These are phyloP conservation scores for Ustilago trichophora DNA, from an alignment of 1,284 basidiomycete genomes.

Conservation along the genomic window DNA sequence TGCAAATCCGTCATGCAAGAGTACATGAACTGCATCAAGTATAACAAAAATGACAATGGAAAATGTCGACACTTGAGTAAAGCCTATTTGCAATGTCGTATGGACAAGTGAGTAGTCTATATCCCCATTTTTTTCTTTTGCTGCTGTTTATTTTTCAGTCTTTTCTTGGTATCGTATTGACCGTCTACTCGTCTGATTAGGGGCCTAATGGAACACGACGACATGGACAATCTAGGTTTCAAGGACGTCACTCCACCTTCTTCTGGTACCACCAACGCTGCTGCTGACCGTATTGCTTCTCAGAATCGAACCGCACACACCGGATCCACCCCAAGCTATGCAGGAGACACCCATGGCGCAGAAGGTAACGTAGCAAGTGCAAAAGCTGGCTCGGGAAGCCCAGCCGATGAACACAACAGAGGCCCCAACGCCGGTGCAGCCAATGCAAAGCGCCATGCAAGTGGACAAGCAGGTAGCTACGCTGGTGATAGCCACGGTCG, in stretches of 20 bases:
- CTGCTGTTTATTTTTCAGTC: no score
- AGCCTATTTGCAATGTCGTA: conserved; percentile 88
- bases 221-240: conserved; percentile 61
- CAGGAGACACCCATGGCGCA: conserved; percentile 21
- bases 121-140: no score
- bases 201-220: conserved; percentile 62
- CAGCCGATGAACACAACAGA: conserved; percentile 16
- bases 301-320: conserved; percentile 7
- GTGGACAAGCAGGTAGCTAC: conserved; percentile 18
- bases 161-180: no score
- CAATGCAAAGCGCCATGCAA: conserved; percentile 14
- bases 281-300: conserved; percentile 1
- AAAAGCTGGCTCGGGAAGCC: conserved; percentile 11
- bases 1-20: conserved; percentile 86
- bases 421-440: neutral
- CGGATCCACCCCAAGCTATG: conserved; percentile 12
- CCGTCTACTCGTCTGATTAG: no score
- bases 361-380: conserved; percentile 5
- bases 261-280: conserved; percentile 4
- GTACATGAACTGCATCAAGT: conserved; percentile 85
- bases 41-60: conserved; percentile 79
- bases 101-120: conserved; percentile 78
- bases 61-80: conserved; percentile 82
- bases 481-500: conserved; percentile 18
- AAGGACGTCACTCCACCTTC: conserved; percentile 24